phyloP scores from a whole-genome alignment of 768 basidiomycete species.

The Cystobasidium onofrii region DNA sequence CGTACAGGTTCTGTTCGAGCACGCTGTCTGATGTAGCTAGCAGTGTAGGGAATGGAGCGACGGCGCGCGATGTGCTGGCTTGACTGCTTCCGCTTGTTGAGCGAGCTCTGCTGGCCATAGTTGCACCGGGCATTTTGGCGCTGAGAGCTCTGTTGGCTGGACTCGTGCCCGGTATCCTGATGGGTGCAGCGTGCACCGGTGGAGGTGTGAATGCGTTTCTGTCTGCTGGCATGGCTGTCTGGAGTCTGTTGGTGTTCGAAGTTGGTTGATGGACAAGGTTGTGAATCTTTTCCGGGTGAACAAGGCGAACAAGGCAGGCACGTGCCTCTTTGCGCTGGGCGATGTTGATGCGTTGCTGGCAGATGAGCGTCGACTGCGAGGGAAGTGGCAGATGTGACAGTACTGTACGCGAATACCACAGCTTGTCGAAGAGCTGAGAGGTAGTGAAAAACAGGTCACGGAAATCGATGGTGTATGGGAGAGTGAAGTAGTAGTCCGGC shows the following conservation, averaged over 20 bases:
- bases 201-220: neutral
- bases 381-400: too few relatives aligned
- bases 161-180: neutral
- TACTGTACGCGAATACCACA: too few relatives aligned
- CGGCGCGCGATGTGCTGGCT: neutral
- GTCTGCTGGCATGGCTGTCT: neutral
- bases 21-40: conserved; percentile 2
- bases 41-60: conserved; percentile 21
- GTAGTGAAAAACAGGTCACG: too few relatives aligned
- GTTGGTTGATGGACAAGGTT: too few relatives aligned
- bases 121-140: neutral
- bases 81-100: conserved; percentile 20
- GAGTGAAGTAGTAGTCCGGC: neutral
- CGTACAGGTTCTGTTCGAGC: conserved; percentile 26
- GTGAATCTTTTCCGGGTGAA: too few relatives aligned
- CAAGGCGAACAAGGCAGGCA: too few relatives aligned
- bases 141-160: neutral
- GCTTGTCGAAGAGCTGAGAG: too few relatives aligned
- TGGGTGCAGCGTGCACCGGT: neutral
- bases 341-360: too few relatives aligned
- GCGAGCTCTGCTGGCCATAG: neutral
- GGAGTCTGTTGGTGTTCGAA: too few relatives aligned
- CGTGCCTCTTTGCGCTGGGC: too few relatives aligned
- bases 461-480: too few relatives aligned
- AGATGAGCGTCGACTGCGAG: too few relatives aligned